A percentile compares a stretch with the other conserved stretches of the same genome.
Evolutionary conservation across 306 rosid genomes (phyloP).

Genomic region (Cicer pinnatifidum): DNA sequence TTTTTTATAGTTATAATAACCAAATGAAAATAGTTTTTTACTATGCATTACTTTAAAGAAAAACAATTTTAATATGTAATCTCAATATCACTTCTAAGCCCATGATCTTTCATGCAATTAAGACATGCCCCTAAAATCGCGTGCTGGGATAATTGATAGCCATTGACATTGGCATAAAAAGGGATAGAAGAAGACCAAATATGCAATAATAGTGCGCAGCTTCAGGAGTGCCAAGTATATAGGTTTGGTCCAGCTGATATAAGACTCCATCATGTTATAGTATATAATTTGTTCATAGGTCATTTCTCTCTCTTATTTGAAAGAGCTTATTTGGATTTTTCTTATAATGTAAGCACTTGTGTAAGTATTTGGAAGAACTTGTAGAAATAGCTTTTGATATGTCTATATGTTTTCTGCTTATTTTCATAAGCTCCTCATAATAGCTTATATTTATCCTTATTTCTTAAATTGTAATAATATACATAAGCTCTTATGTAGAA

Average conservation of each 20-base stretch:
- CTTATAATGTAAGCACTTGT: neutral
- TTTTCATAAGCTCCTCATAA: neutral
- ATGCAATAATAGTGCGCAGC: slow-evolving; percentile 6
- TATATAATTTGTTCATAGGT: neutral
- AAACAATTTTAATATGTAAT: neutral
- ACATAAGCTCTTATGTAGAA: neutral
- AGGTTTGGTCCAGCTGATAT: slow-evolving; percentile 20
- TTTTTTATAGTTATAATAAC: neutral
- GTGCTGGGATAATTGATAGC: slow-evolving; percentile 27
- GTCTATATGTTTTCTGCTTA: neutral
- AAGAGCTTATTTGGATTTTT: neutral
- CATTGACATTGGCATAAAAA: slow-evolving; percentile 16
- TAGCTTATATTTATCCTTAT: neutral
- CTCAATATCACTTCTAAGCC: slow-evolving; percentile 4
- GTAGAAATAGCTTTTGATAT: neutral
- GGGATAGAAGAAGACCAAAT: slow-evolving; percentile 33
- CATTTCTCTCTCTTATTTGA: neutral
- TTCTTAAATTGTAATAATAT: neutral
- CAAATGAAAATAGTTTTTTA: neutral
- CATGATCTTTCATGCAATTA: slow-evolving; percentile 9
- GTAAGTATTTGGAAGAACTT: neutral
- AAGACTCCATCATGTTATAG: neutral
- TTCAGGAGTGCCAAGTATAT: slow-evolving; percentile 6
- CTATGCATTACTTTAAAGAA: neutral
- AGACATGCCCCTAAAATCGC: neutral